Percentiles rank a stretch among this genome's conserved stretches.
Conservation (phyloP, 2,329 filamentous ascomycete genomes). For the Lachnellula willkommii region DNA sequence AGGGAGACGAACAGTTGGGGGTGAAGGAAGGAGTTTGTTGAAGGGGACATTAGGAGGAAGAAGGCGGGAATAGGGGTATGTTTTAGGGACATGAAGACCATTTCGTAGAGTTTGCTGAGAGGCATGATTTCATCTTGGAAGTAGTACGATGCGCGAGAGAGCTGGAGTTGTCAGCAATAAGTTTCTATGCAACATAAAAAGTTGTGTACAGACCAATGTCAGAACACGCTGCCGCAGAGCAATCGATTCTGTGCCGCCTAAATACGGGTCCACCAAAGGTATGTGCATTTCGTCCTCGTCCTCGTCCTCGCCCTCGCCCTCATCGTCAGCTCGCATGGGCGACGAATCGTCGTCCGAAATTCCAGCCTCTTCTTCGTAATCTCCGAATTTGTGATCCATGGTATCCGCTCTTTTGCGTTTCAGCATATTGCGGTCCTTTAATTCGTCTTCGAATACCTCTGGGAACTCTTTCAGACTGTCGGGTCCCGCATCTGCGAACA, state of each 20-base stretch:
- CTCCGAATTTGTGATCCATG: constrained; percentile 7
- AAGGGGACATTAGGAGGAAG: constrained; percentile 39
- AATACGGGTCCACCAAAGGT: constrained; percentile 11
- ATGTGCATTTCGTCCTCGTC: constrained; percentile 1
- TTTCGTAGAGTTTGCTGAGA: constrained; percentile 42
- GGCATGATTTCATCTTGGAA: constrained; percentile 43
- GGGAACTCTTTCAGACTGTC: constrained; percentile 50
- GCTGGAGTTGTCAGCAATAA: constrained; percentile 15
- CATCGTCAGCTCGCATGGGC: constrained; percentile 9
- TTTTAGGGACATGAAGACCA: constrained; percentile 41
- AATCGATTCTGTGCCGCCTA: constrained; percentile 28
- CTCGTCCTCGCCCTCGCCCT: constrained; percentile 1
- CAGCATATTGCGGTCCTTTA: constrained; percentile 40
- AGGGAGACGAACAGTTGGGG: constrained; percentile 42
- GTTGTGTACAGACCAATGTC: constrained; percentile 20
- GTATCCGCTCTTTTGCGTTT: constrained; percentile 44
- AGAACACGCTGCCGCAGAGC: constrained; percentile 27
- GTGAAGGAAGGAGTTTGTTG: constrained; percentile 32
- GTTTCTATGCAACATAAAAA: not conserved
- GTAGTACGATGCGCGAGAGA: constrained; percentile 31
- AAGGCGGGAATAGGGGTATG: constrained; percentile 30
- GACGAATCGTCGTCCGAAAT: constrained; percentile 40
- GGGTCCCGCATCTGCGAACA: constrained; percentile 61
- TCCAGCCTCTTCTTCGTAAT: constrained; percentile 41
- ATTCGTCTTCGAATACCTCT: constrained; percentile 65